These are phyloP conservation scores for Fusarium acutatum DNA, from an alignment of 2,329 filamentous ascomycete species.

Conservation along the genomic window DNA sequence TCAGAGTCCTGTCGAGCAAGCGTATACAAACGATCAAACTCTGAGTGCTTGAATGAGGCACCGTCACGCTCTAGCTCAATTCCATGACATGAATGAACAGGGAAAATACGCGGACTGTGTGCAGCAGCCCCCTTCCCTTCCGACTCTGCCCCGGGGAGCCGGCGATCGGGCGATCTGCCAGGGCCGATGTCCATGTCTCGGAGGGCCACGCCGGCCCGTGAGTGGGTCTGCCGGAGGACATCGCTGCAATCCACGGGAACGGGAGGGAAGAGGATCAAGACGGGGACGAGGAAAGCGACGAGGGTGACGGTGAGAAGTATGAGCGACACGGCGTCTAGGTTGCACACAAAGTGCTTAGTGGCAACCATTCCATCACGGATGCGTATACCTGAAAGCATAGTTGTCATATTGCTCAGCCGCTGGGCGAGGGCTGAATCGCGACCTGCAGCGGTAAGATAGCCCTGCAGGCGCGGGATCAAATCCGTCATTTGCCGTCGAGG, in stretches of 20 bases:
- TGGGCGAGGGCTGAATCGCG: conserved; percentile 26
- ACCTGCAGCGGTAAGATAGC: conserved; percentile 24
- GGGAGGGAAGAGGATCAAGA: conserved; percentile 64
- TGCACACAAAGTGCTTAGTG: conserved; percentile 30
- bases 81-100: conserved; percentile 82
- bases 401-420: conserved; percentile 31
- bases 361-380: conserved; percentile 14
- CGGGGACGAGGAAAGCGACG: conserved; percentile 60
- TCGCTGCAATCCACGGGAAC: conserved; percentile 62
- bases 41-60: conserved; percentile 74
- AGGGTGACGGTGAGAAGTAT: conserved; percentile 56
- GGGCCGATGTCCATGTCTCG: conserved; percentile 49
- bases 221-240: conserved; percentile 64
- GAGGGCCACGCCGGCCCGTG: conserved; percentile 54
- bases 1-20: conserved; percentile 69
- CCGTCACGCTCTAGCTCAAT: conserved; percentile 74
- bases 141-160: conserved; percentile 31
- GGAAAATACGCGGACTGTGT: conserved; percentile 80
- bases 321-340: conserved; percentile 45
- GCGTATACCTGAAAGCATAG: conserved; percentile 27
- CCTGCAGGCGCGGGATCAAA: conserved; percentile 20
- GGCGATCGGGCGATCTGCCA: conserved; percentile 36
- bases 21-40: conserved; percentile 83
- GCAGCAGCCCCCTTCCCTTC: conserved; percentile 42
- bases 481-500: conserved; percentile 18